Evolutionary conservation across 164 flowering plant species (phyloP), one percentile per base, ranked within the genome.

Genomic region (Piper betle): DNA sequence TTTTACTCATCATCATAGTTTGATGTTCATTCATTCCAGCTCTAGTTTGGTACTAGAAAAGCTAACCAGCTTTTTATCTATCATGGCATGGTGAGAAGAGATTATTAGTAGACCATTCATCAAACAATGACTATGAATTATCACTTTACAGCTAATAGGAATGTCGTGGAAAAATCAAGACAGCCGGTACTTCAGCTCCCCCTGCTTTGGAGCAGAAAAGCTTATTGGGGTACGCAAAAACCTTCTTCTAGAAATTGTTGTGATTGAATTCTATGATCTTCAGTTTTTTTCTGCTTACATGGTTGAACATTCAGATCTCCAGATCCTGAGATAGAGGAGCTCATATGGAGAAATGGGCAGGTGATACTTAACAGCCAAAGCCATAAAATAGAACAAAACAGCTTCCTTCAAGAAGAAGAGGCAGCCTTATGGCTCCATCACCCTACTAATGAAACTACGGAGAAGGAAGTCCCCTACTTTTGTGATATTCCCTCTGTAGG

Each of bases 291-390:
- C 15, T 57, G 37, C n/a, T 9, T 40, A 19, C 18, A 10, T 60
- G 8, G 4, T 54, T 25, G 9, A 4, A n/a, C 16, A 13, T 62
- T 60, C 57, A 38, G 52, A 77, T 83, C 87, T 70, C 61, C 67
- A 39, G 82, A 80, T 25, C 61, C 71, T 60, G 91, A 25, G 33
- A 25, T 83, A 4, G 79, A 72, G 40, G 91, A 85, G 81, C 78
- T 85, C 6, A 39, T 83, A 66, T 85, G 87, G 87, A 64, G 62
- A 69, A 81, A 85, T 70, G 91, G 91, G 18, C 85, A 83, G 60
- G 84, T 85, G 41, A 83, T 85, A n/a, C 54, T 78, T 57, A 75
- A 76, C 25, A 79, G 83, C 71, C 85, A 85, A 70, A 75, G 71
- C 4, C 72, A 74, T 25, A 62, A 75, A 16, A 57, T 62, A 13